Percentiles rank a stretch among this genome's conserved stretches.
Evolutionary conservation across 148 eudicot genomes (phyloP).

Genomic region (Beta vulgaris): DNA sequence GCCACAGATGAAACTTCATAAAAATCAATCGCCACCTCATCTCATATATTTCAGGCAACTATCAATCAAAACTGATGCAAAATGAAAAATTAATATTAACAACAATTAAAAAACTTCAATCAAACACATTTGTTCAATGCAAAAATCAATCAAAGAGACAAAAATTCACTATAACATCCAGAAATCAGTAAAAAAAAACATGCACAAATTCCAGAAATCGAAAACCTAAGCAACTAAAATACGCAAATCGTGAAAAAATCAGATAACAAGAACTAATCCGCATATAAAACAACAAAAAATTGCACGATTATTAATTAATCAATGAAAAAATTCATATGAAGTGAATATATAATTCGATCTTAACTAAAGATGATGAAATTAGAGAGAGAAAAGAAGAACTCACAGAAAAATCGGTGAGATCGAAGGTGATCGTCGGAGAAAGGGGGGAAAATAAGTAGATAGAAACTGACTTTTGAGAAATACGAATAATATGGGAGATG

Average conservation of each 20-base stretch:
- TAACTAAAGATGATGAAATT: background rate
- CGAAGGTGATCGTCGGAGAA: conserved; percentile 17
- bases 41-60: background rate
- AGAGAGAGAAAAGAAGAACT: conserved; percentile 12
- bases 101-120: too few species aligned
- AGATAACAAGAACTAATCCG: background rate
- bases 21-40: background rate
- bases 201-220: background rate
- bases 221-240: background rate
- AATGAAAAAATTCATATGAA: background rate
- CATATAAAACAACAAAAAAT: background rate
- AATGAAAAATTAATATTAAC: background rate
- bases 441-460: background rate
- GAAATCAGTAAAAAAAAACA: background rate
- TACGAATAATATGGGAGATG: background rate
- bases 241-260: background rate
- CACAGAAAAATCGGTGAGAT: conserved; percentile 9
- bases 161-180: background rate
- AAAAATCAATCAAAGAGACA: background rate
- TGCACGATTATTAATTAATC: background rate
- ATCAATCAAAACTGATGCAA: too few species aligned
- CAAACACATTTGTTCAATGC: too few species aligned
- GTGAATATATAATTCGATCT: background rate
- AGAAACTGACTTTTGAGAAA: conserved; percentile 16
- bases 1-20: background rate